Evolutionary conservation across 129 eudicot genomes (phyloP).

Genomic region (Flaveria linearis): DNA sequence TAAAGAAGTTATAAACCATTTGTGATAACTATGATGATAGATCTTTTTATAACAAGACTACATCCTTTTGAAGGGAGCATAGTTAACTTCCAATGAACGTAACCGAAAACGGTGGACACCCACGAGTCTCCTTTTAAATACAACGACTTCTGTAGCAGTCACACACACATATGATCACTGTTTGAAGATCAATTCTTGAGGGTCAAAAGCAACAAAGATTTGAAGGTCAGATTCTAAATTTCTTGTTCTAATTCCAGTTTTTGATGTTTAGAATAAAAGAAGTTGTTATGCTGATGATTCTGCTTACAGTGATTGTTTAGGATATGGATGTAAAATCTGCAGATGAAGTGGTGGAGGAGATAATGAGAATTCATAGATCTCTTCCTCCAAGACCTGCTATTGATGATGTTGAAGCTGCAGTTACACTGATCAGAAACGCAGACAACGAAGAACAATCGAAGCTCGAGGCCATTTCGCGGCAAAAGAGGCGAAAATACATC

Average conservation of each 20-base stretch:
- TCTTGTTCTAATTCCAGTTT: neutral
- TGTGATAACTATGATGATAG: no score
- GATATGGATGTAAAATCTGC: constrained; percentile 56
- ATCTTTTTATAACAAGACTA: no score
- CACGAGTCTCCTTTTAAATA: constrained; percentile 7
- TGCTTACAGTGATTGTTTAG: neutral
- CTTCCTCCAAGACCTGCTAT: constrained; percentile 69
- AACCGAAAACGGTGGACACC: neutral
- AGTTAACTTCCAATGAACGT: no score
- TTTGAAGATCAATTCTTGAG: neutral
- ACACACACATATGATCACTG: neutral
- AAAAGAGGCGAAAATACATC: constrained; percentile 45
- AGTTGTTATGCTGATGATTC: neutral
- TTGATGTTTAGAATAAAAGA: neutral
- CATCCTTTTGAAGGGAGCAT: neutral
- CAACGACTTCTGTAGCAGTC: constrained; percentile 4
- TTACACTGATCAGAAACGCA: constrained; percentile 53
- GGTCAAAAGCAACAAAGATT: neutral
- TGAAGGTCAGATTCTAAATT: constrained; percentile 17
- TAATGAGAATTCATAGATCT: constrained; percentile 70
- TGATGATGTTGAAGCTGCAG: constrained; percentile 81
- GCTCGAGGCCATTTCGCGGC: constrained; percentile 50
- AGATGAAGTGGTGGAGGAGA: constrained; percentile 73
- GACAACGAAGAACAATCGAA: constrained; percentile 66
- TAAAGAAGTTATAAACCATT: no score